Conservation (phyloP, 768 basidiomycete species). For the Suillus cothurnatus region DNA sequence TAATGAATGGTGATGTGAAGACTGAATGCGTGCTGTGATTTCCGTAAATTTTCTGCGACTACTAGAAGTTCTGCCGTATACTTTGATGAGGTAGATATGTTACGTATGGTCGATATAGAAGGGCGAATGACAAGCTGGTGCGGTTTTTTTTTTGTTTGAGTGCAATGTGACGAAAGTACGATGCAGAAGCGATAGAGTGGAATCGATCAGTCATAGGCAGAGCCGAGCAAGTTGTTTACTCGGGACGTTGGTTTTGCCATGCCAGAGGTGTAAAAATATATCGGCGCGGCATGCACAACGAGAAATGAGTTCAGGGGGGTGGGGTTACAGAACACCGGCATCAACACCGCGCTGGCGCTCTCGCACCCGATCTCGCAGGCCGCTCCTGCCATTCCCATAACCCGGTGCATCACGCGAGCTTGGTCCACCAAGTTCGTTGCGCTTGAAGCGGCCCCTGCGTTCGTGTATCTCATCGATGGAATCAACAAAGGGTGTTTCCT, state of each 20-base stretch:
- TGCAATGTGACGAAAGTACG: conserved; percentile 18
- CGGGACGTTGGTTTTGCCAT: conserved; percentile 16
- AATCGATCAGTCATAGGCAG: conserved; percentile 25
- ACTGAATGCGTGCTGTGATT: conserved; percentile 32
- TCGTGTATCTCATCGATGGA: conserved; percentile 26
- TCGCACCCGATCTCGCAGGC: conserved; percentile 44
- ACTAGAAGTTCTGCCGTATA: conserved; percentile 24
- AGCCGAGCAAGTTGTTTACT: conserved; percentile 22
- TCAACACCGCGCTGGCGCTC: conserved; percentile 31
- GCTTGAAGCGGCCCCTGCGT: conserved; percentile 55
- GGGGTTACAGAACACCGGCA: conserved; percentile 25
- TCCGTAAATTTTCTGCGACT: conserved; percentile 35
- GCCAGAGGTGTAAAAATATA: conserved; percentile 8
- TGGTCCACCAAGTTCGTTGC: conserved; percentile 52
- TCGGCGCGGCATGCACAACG: conserved; percentile 10
- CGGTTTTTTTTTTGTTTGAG: conserved; percentile 25
- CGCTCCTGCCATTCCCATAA: conserved; percentile 65
- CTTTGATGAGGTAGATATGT: conserved; percentile 40
- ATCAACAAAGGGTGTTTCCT: conserved; percentile 31
- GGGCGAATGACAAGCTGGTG: conserved; percentile 25
- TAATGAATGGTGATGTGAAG: conserved; percentile 36
- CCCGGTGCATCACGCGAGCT: conserved; percentile 56
- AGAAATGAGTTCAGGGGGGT: background rate
- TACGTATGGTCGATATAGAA: conserved; percentile 34
- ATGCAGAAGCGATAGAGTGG: conserved; percentile 21